Base-by-base conservation (phyloP, 441 rosid genomes). In the Macaranga tanarius region DNA sequence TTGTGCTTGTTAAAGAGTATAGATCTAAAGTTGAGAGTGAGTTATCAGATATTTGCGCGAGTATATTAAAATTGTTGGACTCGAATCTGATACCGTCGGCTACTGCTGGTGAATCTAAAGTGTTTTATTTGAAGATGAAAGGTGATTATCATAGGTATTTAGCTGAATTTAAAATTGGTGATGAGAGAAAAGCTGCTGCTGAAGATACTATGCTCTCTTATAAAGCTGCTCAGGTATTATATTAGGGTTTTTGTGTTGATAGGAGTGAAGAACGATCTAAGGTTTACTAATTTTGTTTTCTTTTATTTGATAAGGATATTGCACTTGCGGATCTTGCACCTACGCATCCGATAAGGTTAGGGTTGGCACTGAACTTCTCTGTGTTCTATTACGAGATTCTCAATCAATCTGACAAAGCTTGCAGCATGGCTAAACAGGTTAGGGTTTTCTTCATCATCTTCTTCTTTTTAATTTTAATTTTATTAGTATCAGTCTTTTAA, bases 351-450 rank as follows among this genome's bases (percentile, higher is more conserved):
- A 89, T 92, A 65, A 85, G 96, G 79, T 79, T 90, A 76, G 97
- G 97, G 15, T 77, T 92, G 48, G 95, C 97, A 0, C 85, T 92
- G 34, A 92, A 90, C 75, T 92, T 88, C 87, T 90, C 97, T 0
- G 97, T 92, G 76, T 92, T 92, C 72, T 90, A 90, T 81, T 92
- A 89, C 62, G 96, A 90, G 86, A 92, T 92, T 78, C 96, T 89
- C 74, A 92, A 88, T 73, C 92, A 89, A 57, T 82, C 96, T 40
- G 97, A 92, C 40, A 90, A 86, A 72, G 97, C 97, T 22, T 92
- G 97, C 82, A 82, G 86, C 87, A 86, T 92, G 97, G 97, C 95
- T 45, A 92, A 92, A 74, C 92, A 89, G 95, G 97, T 90, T 44
- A 15, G 62, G 52, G 6, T 34, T 31, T 34, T 34, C 38, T 34